Evolutionary conservation across 192 early-diverging fungal species (phyloP), one percentile per base, ranked within the genome.

Genomic region (Oehlia diaphana): DNA sequence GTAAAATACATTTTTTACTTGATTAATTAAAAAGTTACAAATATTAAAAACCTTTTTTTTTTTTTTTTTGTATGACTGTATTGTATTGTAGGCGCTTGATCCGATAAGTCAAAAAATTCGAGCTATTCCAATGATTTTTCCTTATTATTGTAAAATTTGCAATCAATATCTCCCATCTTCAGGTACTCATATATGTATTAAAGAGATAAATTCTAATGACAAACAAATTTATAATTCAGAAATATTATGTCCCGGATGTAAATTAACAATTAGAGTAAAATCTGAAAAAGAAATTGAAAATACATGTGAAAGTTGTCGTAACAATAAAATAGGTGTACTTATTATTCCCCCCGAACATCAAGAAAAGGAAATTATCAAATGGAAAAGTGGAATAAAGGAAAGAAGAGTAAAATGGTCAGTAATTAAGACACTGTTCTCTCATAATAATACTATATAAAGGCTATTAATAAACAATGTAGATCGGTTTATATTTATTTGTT

Each of bases 131-230:
- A 69, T 9, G 19, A 37, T 69, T 21, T 69, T 69, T 69, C 67
- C 67, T 37, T 69, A 69, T 69, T 21, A 69, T 69, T 69, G 67
- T 69, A 37, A 21, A 21, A 9, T 2, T 23, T 69, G 67, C 21
- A 37, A 37, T 42, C 67, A 42, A 16, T 16, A 69, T 69, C 19
- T 69, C 9, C 67, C 35, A n/a, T 37, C 28, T 69, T 69, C 67
- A 8, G 35, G 35, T 42, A 39, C 14, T 42, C 67, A 69, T 21
- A 69, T 69, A 37, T 69, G 67, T 14, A 69, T 69, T 33, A 21
- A 33, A n/a, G 28, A 21, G 28, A 14, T 21, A 2, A 37, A 69
- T 42, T 69, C 19, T 37, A 8, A 9, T 37, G 21, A 31, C 19
- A 28, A 2, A 14, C 67, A 28, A 68, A 33, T 67, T 67, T 10